These are phyloP conservation scores for Aureobasidium vineae DNA, from an alignment of 2,329 filamentous ascomycete species.

Conservation along the genomic window DNA sequence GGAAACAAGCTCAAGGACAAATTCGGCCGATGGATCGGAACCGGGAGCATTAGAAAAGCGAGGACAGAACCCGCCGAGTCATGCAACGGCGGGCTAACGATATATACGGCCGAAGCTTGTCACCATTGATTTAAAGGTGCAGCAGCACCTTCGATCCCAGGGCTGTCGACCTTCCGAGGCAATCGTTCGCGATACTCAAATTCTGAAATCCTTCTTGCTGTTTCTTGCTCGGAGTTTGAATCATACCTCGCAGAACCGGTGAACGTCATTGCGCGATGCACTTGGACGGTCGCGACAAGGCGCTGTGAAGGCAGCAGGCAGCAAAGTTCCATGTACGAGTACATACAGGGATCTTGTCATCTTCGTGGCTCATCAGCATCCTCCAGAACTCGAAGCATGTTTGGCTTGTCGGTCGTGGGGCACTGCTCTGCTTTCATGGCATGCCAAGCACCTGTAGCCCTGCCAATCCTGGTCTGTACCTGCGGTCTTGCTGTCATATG, in stretches of 20 bases:
- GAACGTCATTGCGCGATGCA: not conserved
- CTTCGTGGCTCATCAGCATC: slow-evolving; percentile 22
- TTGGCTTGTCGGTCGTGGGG: slow-evolving; percentile 3
- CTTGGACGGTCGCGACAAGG: not conserved
- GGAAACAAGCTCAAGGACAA: slow-evolving; percentile 9
- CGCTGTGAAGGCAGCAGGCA: not conserved
- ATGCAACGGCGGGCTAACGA: slow-evolving; percentile 19
- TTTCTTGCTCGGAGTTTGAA: not conserved
- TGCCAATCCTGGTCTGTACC: slow-evolving; percentile 5
- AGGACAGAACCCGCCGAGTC: slow-evolving; percentile 6
- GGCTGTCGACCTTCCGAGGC: not conserved
- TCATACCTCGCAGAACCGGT: not conserved
- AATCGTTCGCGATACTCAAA: slow-evolving; percentile 16
- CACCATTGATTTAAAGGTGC: not conserved
- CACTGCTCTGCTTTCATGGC: slow-evolving; percentile 3
- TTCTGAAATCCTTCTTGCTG: slow-evolving; percentile 8
- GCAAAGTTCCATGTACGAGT: not conserved
- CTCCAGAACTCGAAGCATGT: not conserved
- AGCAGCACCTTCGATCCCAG: slow-evolving; percentile 7
- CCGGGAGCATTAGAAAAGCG: slow-evolving; percentile 1
- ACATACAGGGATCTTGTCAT: slow-evolving; percentile 10
- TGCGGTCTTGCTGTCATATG: not conserved
- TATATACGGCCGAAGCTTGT: slow-evolving; percentile 8
- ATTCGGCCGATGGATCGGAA: slow-evolving; percentile 20
- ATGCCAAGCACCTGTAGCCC: slow-evolving; percentile 1